Conservation (phyloP, 192 early-diverging fungal species). For the Backusella liffmaniae region DNA sequence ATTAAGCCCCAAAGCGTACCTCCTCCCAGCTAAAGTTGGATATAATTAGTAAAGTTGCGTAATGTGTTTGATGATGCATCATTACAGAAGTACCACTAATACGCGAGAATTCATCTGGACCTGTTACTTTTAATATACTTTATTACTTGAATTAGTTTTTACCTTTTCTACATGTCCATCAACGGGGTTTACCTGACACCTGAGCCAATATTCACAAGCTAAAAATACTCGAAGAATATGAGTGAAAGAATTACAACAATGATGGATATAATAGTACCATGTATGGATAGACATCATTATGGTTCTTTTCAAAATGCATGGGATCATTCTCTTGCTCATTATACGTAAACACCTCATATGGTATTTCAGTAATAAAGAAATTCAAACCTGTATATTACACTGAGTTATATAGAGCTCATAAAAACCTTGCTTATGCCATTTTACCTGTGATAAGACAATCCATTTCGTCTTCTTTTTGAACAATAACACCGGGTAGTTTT, state of each 20-base stretch:
- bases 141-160: not conserved
- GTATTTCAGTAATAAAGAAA: conserved; percentile 89
- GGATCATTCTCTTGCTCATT: conserved; percentile 69
- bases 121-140: conserved; percentile 91
- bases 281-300: conserved; percentile 80
- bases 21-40: conserved; percentile 73
- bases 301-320: conserved; percentile 55
- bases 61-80: too few species aligned
- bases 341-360: conserved; percentile 94
- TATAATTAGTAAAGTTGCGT: not conserved
- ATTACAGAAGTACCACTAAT: conserved; percentile 80
- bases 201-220: conserved; percentile 96
- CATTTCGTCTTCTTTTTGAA: conserved; percentile 94
- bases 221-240: conserved; percentile 11
- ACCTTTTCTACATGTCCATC: not conserved
- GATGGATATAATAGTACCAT: conserved; percentile 60
- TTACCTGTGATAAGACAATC: conserved; percentile 74
- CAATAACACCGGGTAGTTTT: conserved; percentile 55
- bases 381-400: conserved; percentile 62
- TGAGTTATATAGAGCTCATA: too few species aligned
- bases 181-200: conserved; percentile 72
- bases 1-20: conserved; percentile 96
- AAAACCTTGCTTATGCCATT: not conserved
- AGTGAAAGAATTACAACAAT: conserved; percentile 55
- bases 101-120: conserved; percentile 80